A percentile compares a stretch with the other conserved stretches of the same genome.
These are phyloP conservation scores for Boletus subcaerulescens DNA, from an alignment of 768 basidiomycete genomes.

Conservation along the genomic window DNA sequence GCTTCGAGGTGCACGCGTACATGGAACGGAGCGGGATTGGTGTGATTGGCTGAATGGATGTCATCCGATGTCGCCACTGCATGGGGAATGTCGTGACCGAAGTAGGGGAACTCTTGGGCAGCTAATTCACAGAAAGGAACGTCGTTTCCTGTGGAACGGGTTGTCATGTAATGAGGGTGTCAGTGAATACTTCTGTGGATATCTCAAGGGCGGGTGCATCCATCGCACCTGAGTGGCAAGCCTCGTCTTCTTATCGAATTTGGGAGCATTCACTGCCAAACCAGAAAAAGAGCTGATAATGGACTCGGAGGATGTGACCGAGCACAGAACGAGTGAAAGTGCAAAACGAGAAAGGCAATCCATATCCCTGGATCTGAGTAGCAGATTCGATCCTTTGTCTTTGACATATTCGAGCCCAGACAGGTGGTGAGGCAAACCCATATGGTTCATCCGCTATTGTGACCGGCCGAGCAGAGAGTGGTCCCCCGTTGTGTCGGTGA, in stretches of 20 bases:
- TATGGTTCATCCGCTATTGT: neutral
- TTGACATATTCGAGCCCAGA: neutral
- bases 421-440: neutral
- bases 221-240: neutral
- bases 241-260: neutral
- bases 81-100: neutral
- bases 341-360: neutral
- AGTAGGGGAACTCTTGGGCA: neutral
- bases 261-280: no score
- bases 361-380: neutral
- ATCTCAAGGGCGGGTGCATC: neutral
- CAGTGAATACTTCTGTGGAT: no score
- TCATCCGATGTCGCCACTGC: neutral
- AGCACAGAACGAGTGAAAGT: neutral
- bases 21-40: neutral
- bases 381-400: neutral
- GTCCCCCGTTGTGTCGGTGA: no score
- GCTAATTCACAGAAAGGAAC: slow-evolving; percentile 1
- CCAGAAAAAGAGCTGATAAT: no score
- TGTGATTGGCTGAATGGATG: neutral
- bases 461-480: neutral
- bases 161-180: neutral
- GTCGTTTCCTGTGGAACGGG: slow-evolving; percentile 8
- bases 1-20: neutral
- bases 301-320: no score